Evolutionary conservation across 129 eudicot genomes (phyloP).

Genomic region (Helianthus tuberosus): DNA sequence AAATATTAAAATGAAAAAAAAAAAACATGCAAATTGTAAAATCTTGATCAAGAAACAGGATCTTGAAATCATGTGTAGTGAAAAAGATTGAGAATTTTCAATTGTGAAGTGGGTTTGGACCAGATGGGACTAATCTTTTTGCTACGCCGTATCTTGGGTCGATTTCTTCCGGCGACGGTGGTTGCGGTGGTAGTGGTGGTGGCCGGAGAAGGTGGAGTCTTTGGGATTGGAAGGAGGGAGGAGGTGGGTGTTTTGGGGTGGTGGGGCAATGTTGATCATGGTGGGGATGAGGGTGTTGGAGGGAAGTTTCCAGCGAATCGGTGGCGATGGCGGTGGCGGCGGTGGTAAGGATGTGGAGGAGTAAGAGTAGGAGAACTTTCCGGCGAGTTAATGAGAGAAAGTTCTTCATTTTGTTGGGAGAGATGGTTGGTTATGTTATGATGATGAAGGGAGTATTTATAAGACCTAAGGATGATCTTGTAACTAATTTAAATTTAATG

Average conservation of each 20-base stretch:
- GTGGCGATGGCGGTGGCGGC: neutral
- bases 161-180: constrained; percentile 49
- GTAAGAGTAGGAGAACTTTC: constrained; percentile 9
- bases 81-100: constrained; percentile 29
- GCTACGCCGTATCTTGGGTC: constrained; percentile 89
- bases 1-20: constrained; percentile 13
- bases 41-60: constrained; percentile 17
- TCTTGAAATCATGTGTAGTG: constrained; percentile 16
- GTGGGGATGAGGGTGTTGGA: neutral
- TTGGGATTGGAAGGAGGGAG: constrained; percentile 9
- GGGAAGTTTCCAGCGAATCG: constrained; percentile 17
- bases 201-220: too few relatives aligned
- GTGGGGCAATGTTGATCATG: constrained; percentile 25
- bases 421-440: neutral
- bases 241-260: constrained; percentile 21
- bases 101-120: constrained; percentile 97
- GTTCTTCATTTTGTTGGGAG: constrained; percentile 33
- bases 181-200: constrained; percentile 29
- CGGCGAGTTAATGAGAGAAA: constrained; percentile 25
- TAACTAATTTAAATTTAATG: too few relatives aligned
- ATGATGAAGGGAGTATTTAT: constrained; percentile 27
- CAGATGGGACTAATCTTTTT: constrained; percentile 90
- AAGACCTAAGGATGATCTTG: neutral
- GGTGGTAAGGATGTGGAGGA: constrained; percentile 33
- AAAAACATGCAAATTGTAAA: constrained; percentile 8